Evolutionary conservation across 192 early-diverging fungal species (phyloP), one percentile per base, ranked within the genome.

Genomic region (Pilobolus umbonatus): DNA sequence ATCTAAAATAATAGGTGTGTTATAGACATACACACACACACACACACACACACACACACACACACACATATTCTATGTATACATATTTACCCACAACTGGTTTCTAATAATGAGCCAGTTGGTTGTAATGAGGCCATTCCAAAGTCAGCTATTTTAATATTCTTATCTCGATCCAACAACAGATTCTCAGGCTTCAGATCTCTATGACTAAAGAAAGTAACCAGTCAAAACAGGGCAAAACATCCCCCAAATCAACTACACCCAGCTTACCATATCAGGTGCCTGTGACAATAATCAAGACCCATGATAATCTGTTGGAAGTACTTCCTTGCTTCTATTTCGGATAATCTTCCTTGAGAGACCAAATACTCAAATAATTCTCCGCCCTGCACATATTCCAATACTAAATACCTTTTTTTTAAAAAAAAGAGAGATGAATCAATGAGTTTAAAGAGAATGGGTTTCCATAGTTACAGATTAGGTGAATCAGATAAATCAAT

Each of bases 141-240:
- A 80, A 98, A 98, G 71, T 98, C 96, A 22, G 90, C 85, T 55
- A 98, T 88, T 80, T 94, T 98, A 44, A 81, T 81, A 50, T 76
- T 65, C 10, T 70, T 44, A 5, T 71, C 73, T 46, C 61, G 68
- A 40, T 80, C 78, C 10, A 83, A 56, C 4, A 81, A 45, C 26
- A 89, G 75, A 58, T 88, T 90, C 52, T 91, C 90, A 0, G 88
- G 89, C 70, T 99, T 99, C 19, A 99, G 72, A 67, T 99, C 97
- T 17, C 97, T 85, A 69, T 99, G 97, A 7, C 68, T 71, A 17
- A 31, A 5, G 5, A 46, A 28, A 45, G 34, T n/a, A 50, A 22
- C 5, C n/a, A 39, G 22, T 26, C 10, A 46, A 22, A 32, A 31
- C 17, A 45, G 31, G 28, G 15, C 6, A 22, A 5, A 31, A n/a